These are phyloP conservation scores for Ustilago curta DNA, from an alignment of 1,284 basidiomycete genomes.

Conservation along the genomic window DNA sequence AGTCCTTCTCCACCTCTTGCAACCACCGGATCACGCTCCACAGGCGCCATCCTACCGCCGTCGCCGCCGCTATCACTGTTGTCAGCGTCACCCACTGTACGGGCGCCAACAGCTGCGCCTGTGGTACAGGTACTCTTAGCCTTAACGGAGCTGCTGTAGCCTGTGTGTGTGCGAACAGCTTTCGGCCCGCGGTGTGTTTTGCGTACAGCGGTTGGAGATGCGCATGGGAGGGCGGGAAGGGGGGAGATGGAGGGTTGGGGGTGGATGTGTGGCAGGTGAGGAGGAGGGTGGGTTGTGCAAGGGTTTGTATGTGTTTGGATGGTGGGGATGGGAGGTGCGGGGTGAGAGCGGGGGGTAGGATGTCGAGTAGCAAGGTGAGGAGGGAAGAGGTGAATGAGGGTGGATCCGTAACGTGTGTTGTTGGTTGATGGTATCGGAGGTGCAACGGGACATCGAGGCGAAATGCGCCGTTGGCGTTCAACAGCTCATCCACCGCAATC, in stretches of 20 bases:
- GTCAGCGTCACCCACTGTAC: conserved; percentile 19
- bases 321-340: neutral
- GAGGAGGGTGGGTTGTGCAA: conserved; percentile 12
- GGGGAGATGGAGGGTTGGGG: neutral
- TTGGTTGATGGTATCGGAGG: conserved; percentile 18
- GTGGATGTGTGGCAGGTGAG: conserved; percentile 11
- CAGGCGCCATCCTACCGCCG: conserved; percentile 12
- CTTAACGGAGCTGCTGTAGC: neutral
- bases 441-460: conserved; percentile 23
- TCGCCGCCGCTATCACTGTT: neutral
- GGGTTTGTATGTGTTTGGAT: neutral
- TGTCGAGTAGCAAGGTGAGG: neutral
- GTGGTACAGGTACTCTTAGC: conserved; percentile 11
- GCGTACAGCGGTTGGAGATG: conserved; percentile 5
- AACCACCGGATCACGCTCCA: conserved; percentile 10
- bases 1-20: conserved; percentile 13
- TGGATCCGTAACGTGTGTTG: neutral
- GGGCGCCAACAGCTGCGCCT: neutral
- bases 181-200: neutral
- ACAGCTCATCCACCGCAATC: conserved; percentile 5
- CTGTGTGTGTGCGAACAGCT: neutral
- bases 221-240: conserved; percentile 20
- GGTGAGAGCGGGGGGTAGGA: neutral
- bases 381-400: neutral
- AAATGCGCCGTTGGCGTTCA: neutral